Evolutionary conservation across 352 stramenopile species (phyloP), one percentile per base, ranked within the genome.

Genomic region (Pythium graminicola): DNA sequence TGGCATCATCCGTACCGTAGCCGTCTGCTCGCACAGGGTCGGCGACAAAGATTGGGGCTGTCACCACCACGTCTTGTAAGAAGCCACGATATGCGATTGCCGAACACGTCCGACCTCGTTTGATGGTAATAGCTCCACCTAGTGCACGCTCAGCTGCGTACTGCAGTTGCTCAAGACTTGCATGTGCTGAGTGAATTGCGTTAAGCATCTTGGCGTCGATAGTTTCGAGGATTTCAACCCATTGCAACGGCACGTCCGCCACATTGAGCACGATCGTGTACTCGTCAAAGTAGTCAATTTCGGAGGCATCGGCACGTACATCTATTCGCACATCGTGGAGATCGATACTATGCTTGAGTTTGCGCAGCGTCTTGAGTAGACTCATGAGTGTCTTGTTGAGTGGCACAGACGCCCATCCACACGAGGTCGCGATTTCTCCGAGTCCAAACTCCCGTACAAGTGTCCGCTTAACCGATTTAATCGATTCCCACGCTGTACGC

Each of bases 221-320:
- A 13, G 53, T 65, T 44, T 85, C 73, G 3, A 86, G 48, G 23
- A 82, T 63, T 57, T 82, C 66, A n/a, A 85, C 50, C 76, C 76
- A 86, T 38, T 86, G 76, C 4, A 85, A 49, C 2, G 73, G 76
- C 7, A 86, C 76, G 49, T 86, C 76, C 0, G 76, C 68, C 3
- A 75, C 70, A 32, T 83, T 84, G 22, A 86, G 47, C 4, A 58
- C 58, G 9, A 86, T 68, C 8, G 56, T 65, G 40, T 83, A 86
- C 54, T 85, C 76, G 51, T 86, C 68, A 35, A 62, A 65, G 24
- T 69, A 66, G 43, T 86, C 73, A 19, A 86, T 85, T 6, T 73
- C 69, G 1, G 73, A 83, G 4, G 67, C 47, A 20, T 79, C 66
- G 2, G 69, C 54, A 38, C 73, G 75, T 26, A 67, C 6, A 44